Base-by-base conservation (phyloP, 2,329 filamentous ascomycete genomes). In the Fusarium coicis region DNA sequence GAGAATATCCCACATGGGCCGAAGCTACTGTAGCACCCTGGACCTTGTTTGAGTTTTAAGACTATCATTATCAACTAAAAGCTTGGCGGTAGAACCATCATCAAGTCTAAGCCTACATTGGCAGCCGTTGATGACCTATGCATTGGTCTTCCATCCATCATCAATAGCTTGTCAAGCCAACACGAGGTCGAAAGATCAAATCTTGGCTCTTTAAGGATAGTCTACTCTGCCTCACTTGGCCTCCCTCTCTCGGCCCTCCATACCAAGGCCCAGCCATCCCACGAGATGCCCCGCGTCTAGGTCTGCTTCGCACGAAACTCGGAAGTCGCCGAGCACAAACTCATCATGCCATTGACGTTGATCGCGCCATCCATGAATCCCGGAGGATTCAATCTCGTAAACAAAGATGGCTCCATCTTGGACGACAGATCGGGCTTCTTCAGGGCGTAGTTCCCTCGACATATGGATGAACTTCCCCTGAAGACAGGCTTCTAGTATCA, bases 161-260 rank as follows among this genome's bases (percentile, higher is more conserved):
- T 5, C n/a, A 12, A 18, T n/a, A 10, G 5, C n/a, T 23, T 43
- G 42, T 0, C 42, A 43, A 43, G 11, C 42, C 42, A 43, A 23
- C 42, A 43, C 42, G 15, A 43, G 15, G 15, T 4, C 34, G 1
- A 16, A 43, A 6, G 9, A 19, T 10, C 36, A 37, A 3, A 9
- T 5, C 23, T 23, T 2, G 7, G n/a, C n/a, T 43, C 2, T 23
- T 23, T 15, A n/a, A 23, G n/a, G 12, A 43, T 23, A 23, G n/a
- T 23, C 6, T n/a, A 18, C n/a, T n/a, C n/a, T 23, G 42, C 8
- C 42, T 1, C 9, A n/a, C n/a, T n/a, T n/a, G n/a, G 42, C 8
- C 42, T 1, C 9, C 8, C 42, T 1, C 9, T 7, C 15, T 11
- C 1, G 2, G 36, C 11, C 10, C n/a, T n/a, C n/a, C n/a, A n/a